Evolutionary conservation across 2,329 filamentous ascomycete species (phyloP).

Genomic region (Cryphonectria japonica): DNA sequence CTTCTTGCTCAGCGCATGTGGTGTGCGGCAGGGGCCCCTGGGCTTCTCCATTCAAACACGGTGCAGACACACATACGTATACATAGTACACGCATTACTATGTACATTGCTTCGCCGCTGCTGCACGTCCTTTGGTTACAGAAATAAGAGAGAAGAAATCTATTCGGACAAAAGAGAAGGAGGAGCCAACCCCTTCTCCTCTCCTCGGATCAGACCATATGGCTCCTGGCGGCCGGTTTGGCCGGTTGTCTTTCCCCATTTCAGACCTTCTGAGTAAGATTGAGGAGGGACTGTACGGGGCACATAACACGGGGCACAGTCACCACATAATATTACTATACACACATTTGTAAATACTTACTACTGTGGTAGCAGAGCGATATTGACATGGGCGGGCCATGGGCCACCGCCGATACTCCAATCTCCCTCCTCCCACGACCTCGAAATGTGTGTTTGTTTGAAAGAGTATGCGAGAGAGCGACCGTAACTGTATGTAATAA

Average conservation of each 20-base stretch:
- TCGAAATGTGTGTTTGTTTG: not conserved
- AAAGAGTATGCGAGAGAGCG: not conserved
- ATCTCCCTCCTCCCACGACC: not conserved
- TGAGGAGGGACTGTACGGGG: constrained; percentile 6
- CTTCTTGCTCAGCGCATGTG: not conserved
- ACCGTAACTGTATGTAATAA: not conserved
- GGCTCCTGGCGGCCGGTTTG: constrained; percentile 4
- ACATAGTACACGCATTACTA: too few relatives aligned
- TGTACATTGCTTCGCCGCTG: not conserved
- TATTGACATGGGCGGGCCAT: not conserved
- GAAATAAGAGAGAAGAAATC: not conserved
- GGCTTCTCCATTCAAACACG: not conserved
- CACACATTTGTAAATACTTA: not conserved
- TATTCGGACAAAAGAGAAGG: not conserved
- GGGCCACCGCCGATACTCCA: not conserved
- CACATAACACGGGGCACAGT: not conserved
- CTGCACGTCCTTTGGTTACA: not conserved
- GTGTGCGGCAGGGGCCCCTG: not conserved
- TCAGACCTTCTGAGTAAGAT: not conserved
- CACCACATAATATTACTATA: not conserved
- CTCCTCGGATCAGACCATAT: constrained; percentile 15
- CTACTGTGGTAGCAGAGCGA: not conserved
- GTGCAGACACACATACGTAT: not conserved
- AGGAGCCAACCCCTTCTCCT: too few relatives aligned
- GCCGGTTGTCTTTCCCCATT: not conserved